Conservation (phyloP, 1,139 yeast species). For the Candida neerlandica region DNA sequence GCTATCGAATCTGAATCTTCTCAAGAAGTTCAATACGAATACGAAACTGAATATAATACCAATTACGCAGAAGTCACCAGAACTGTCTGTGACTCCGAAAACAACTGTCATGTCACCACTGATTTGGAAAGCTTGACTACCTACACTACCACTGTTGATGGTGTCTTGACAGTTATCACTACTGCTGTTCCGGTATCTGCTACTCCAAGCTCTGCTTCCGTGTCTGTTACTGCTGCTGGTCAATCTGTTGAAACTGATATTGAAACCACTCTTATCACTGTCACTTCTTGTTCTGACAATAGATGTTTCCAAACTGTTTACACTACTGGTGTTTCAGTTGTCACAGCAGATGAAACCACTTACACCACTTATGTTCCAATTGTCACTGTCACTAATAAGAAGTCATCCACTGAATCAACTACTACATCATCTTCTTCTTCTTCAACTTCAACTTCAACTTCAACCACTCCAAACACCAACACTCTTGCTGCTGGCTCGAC, state of each 20-base stretch:
- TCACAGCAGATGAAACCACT: constrained; percentile 21
- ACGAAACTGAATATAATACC: constrained; percentile 31
- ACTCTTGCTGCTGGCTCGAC: constrained; percentile 3
- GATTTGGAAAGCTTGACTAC: constrained; percentile 37
- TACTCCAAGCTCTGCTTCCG: constrained; percentile 20
- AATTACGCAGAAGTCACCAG: constrained; percentile 28
- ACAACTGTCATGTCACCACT: constrained; percentile 39
- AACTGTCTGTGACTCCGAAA: constrained; percentile 37
- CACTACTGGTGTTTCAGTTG: constrained; percentile 29
- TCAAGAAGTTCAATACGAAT: constrained; percentile 22
- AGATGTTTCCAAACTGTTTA: constrained; percentile 32
- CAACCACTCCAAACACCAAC: constrained; percentile 1
- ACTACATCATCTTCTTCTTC: constrained; percentile 1
- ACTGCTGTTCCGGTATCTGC: constrained; percentile 15
- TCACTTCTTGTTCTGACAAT: constrained; percentile 49
- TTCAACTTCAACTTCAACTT: not conserved
- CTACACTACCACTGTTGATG: constrained; percentile 43
- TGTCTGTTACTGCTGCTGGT: constrained; percentile 11
- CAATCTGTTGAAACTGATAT: constrained; percentile 17
- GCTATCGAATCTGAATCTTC: not conserved
- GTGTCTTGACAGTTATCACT: constrained; percentile 38
- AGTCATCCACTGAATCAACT: not conserved
- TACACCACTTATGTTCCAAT: constrained; percentile 37
- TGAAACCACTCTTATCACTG: constrained; percentile 34
- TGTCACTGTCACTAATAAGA: constrained; percentile 8